Base-by-base conservation (phyloP, 2,329 filamentous ascomycete species). In the Calonectria naviculata region DNA sequence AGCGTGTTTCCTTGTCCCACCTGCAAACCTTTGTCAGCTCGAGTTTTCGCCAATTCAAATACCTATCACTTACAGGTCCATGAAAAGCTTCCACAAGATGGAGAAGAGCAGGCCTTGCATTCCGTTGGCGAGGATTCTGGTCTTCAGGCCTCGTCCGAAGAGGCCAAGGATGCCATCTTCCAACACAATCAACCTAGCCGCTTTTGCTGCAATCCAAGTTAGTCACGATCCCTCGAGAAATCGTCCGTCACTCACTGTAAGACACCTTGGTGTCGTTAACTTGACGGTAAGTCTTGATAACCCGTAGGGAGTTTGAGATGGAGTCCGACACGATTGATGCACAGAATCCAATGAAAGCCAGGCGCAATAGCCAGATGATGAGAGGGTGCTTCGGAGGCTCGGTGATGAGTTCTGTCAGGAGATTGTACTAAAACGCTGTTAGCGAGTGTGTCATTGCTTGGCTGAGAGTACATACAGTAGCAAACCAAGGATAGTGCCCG, bases 401-500 rank as follows among this genome's bases (percentile, higher is more conserved):
- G 0, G 79, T 73, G 19, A 87, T 81, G 2, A 73, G 74, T 54
- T 84, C 84, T 0, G 80, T 78, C 19, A 87, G 73, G 46, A 81
- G 83, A 63, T 87, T 87, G 72, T 87, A 87, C 84, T 87, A 49
- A 19, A 10, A 15, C 42, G 4, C 0, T 8, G 36, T 77, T 4
- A 77, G 58, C 28, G 2, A 21, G 15, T 17, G 0, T 13, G 9
- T 24, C 7, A 2, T 9, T n/a, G 28, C 28, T 4, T 19, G 13
- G 21, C 26, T 21, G 9, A n/a, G 15, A 21, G 19, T 19, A 49
- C 80, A 61, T 74, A 85, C 85, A 0, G 86, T 87, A 12, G 85
- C 86, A 68, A 87, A 87, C 86, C 86, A 87, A 4, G 86, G 86
- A 46, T 87, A 87, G 61, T 87, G 83, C 3, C 86, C 86, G 1